Evolutionary conservation across 768 basidiomycete species (phyloP).

Genomic region (Leccinum imitatum): DNA sequence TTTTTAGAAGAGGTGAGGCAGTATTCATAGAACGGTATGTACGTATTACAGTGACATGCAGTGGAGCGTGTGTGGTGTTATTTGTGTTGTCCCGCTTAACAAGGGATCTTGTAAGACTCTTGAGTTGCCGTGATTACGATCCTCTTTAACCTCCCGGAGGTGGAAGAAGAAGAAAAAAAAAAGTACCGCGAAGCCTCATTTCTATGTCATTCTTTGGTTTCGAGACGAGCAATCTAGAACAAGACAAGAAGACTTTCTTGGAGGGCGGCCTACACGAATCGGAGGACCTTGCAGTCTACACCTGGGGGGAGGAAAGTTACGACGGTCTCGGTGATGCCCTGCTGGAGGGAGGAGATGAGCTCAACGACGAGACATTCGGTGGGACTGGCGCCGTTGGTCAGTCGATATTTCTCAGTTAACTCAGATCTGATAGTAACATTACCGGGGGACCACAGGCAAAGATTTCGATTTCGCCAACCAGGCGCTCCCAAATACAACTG

Average conservation of each 20-base stretch:
- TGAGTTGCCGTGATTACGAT: neutral
- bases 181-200: neutral
- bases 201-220: slow-evolving; percentile 86
- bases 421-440: slow-evolving; percentile 20
- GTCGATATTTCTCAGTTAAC: slow-evolving; percentile 26
- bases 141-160: slow-evolving; percentile 9
- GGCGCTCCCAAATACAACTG: slow-evolving; percentile 29
- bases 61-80: slow-evolving; percentile 24
- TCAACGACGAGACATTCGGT: slow-evolving; percentile 98
- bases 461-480: slow-evolving; percentile 85
- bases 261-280: slow-evolving; percentile 50
- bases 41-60: neutral
- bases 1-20: slow-evolving; percentile 68
- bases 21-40: slow-evolving; percentile 13
- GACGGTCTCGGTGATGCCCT: slow-evolving; percentile 87
- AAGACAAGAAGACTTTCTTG: slow-evolving; percentile 57
- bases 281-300: slow-evolving; percentile 88
- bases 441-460: slow-evolving; percentile 53
- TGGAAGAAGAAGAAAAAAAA: slow-evolving; percentile 17
- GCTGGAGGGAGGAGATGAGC: slow-evolving; percentile 86
- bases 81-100: slow-evolving; percentile 19
- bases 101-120: slow-evolving; percentile 8
- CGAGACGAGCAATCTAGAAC: slow-evolving; percentile 59
- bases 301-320: slow-evolving; percentile 89
- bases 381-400: slow-evolving; percentile 66